Conservation (phyloP, 495 filamentous ascomycete species). For the Hypoxylon subgilvum region DNA sequence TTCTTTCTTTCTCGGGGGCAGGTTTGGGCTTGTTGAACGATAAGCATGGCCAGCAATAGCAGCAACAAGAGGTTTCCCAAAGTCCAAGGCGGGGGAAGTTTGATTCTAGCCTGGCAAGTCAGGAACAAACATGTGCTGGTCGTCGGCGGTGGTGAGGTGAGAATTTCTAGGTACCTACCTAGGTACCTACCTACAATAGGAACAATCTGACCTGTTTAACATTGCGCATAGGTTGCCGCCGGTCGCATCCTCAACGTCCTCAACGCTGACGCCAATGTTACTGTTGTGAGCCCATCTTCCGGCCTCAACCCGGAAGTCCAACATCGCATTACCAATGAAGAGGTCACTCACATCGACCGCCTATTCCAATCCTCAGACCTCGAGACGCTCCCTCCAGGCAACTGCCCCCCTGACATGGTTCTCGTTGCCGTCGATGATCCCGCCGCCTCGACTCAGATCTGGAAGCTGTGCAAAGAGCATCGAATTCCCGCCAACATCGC, state of each 20-base stretch:
- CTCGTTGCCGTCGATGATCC: constrained; percentile 93
- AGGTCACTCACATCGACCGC: constrained; percentile 79
- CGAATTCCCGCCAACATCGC: constrained; percentile 93
- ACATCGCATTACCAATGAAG: constrained; percentile 72
- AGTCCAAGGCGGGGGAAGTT: constrained; percentile 85
- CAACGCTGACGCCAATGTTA: constrained; percentile 91
- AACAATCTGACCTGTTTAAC: not conserved
- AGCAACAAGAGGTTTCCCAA: constrained; percentile 68
- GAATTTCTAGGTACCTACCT: constrained; percentile 10
- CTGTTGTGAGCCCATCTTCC: constrained; percentile 76
- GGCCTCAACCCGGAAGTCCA: constrained; percentile 89
- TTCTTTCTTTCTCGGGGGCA: not conserved
- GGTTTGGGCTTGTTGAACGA: constrained; percentile 16
- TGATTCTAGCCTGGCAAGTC: constrained; percentile 94
- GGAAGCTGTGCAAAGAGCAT: constrained; percentile 85
- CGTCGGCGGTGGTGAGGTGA: constrained; percentile 90
- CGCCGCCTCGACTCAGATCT: constrained; percentile 81
- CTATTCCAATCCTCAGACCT: constrained; percentile 83
- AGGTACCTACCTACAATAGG: not conserved
- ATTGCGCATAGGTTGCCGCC: constrained; percentile 77
- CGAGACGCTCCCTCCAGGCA: constrained; percentile 52
- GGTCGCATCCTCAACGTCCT: constrained; percentile 90
- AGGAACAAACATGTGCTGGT: constrained; percentile 82
- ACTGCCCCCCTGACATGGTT: constrained; percentile 67
- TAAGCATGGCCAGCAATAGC: constrained; percentile 54